Evolutionary conservation across 129 eudicot species (phyloP), one percentile per base, ranked within the genome.

Genomic region (Arctium lappa): DNA sequence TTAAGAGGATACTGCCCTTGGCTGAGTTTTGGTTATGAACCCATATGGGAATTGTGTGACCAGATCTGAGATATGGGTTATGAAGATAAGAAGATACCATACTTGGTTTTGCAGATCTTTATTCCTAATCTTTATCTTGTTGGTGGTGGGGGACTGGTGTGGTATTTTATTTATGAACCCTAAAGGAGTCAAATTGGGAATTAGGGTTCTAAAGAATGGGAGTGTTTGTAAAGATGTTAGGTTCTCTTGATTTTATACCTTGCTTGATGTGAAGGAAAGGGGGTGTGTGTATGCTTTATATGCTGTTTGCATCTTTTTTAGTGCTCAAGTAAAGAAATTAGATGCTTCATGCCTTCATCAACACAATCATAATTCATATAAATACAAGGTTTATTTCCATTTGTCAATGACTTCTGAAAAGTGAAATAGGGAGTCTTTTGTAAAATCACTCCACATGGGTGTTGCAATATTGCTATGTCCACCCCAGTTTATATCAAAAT

Each of bases 181-280:
- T 48, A 66, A 70, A 83, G 44, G 39, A 66, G 80, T 22, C 85
- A 75, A 82, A 60, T 74, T 75, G 79, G 80, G 60, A 75, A 46
- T 46, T 82, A 33, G 53, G 76, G 76, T 53, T 50, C 13, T 66
- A n/a, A 32, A 39, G 40, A 16, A 75, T n/a, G 2, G 60, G 42
- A 53, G 53, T 11, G 30, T 30, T 29, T 60, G 81, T 63, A 63
- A 78, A 37, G 77, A 46, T 70, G 77, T 8, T 80, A 69, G 63
- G 73, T 78, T 84, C 79, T 84, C 5, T 72, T 78, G 74, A 71
- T 36, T 46, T 69, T 79, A 16, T 74, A 46, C 84, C 68, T 79
- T 85, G 81, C 73, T 79, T 79, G 62, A 79, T 85, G 65, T 84
- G 72, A 74, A 79, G 16, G 39, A 13, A 76, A 84, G 69, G 53